These are phyloP conservation scores for Synchytrium microbalum DNA, from an alignment of 371 early-diverging fungal genomes.

Conservation along the genomic window DNA sequence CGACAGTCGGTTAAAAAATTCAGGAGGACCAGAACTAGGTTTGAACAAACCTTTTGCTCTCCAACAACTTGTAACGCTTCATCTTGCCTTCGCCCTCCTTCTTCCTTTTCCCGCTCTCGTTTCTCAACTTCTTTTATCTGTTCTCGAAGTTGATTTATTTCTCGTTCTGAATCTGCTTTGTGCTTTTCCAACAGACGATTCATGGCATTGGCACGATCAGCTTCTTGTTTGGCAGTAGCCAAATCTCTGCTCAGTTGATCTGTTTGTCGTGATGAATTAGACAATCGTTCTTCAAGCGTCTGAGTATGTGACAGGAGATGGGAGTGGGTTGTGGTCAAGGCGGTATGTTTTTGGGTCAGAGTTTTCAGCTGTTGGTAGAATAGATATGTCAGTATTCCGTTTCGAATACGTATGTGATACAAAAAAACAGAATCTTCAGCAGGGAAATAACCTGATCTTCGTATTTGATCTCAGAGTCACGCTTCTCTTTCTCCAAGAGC, in stretches of 20 bases:
- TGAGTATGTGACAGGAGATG: slow-evolving; percentile 16
- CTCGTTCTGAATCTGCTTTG: slow-evolving; percentile 15
- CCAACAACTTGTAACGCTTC: slow-evolving; percentile 13
- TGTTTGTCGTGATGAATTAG: slow-evolving; percentile 9
- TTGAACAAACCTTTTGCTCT: slow-evolving; percentile 15
- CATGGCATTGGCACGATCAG: slow-evolving; percentile 7
- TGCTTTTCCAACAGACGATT: slow-evolving; percentile 5
- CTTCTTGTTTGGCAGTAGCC: slow-evolving; percentile 11
- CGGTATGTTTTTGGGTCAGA: slow-evolving; percentile 15
- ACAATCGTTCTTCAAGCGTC: slow-evolving; percentile 15
- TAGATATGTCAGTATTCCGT: slow-evolving; percentile 3
- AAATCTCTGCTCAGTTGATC: slow-evolving; percentile 12
- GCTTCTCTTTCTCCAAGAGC: slow-evolving; percentile 17
- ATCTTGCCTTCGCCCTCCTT: slow-evolving; percentile 8
- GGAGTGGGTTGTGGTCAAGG: slow-evolving; percentile 15
- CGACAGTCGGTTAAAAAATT: slow-evolving; percentile 3
- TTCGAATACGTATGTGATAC: slow-evolving; percentile 1
- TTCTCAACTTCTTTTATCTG: slow-evolving; percentile 12
- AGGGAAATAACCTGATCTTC: slow-evolving; percentile 28
- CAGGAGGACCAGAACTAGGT: not conserved
- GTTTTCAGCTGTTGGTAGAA: slow-evolving; percentile 11
- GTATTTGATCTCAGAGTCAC: slow-evolving; percentile 13
- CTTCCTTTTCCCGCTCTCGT: slow-evolving; percentile 13
- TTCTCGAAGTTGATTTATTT: slow-evolving; percentile 6
- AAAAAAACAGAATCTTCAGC: slow-evolving; percentile 10